Evolutionary conservation across 2,329 filamentous ascomycete species (phyloP), one percentile per base, ranked within the genome.

Genomic region (Epichloe baconii): DNA sequence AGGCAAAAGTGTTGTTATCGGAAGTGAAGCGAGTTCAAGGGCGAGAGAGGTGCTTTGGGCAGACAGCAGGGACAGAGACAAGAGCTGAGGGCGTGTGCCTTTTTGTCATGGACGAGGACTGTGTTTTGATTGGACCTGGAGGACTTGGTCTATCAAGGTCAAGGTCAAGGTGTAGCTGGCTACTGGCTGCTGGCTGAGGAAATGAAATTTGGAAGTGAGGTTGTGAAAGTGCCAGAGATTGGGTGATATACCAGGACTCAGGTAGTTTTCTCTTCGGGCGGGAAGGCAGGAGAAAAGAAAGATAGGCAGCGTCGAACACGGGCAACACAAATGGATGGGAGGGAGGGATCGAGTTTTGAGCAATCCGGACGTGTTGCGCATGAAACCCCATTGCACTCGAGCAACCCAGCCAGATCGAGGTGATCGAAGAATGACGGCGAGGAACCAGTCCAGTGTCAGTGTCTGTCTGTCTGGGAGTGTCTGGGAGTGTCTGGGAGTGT

Each of bases 301-400:
- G 8, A 11, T 31, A 31, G 26, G 8, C 26, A 31, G 26, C 26
- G 26, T 31, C 26, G 26, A 31, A 31, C 8, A 31, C 26, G 26
- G 26, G 26, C 26, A 31, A 31, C 26, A 31, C 26, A 31, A 31
- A 35, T 26, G 53, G 50, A 53, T 53, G 54, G 58, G 51, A 56
- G 55, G 54, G 59, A 58, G 54, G 55, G 53, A 63, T 61, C 52
- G 59, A 58, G 57, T 59, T 63, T 56, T 58, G 54, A 56, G 55
- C 58, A 61, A 57, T 58, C 55, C 58, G 54, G 60, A 23, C 57
- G 55, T 60, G 56, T 59, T 61, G 58, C 59, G 58, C 60, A 62
- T 58, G 57, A 60, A 62, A 64, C 61, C 57, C 63, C 54, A 50
- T 51, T 36, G 47, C 42, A 14, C 17, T 6, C 15, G n/a, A 31